Base-by-base conservation (phyloP, 1,284 basidiomycete species). In the Hemileia vastatrix region DNA sequence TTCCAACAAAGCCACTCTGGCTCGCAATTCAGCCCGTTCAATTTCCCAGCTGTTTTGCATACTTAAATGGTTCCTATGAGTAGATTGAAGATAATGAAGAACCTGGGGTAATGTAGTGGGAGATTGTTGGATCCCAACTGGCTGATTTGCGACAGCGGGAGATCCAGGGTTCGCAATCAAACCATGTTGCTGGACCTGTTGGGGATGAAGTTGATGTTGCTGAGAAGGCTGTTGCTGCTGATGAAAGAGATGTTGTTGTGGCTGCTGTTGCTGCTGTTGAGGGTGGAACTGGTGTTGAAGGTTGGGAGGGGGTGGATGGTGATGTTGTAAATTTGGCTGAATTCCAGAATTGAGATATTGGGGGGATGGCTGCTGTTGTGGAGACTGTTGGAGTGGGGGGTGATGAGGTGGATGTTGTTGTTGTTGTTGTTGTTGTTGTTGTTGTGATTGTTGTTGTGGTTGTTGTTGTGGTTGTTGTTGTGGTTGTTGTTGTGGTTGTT, bases 21-120 rank as follows among this genome's bases (percentile, higher is more conserved):
- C 92, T 87, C 93, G 83, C 91, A 98, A 95, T 78, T 98, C 94
- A 36, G 95, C 94, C 69, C 94, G 82, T 79, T 98, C 94, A 72
- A 99, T 99, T 81, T 97, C 94, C 94, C 93, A 98, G 78, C 97
- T 93, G 77, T 99, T 98, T 71, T 94, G 83, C 79, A 98, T 93
- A 76, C 90, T 86, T 77, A 97, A 93, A 67, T 78, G 78, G 18
- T 90, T 82, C 66, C 95, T 82, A 90, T 93, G 97, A 81, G 98
- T 95, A 57, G 89, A 90, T 79, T 99, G 95, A 53, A 98, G 82
- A 77, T 92, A 97, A 79, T 98, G 94, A 64, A 99, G 82, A 63
- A 97, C 91, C 73, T 86, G 89, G 6, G 93, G 92, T 64, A 98
- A 85, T 48, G 88, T 94, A 6, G 31, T 18, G 49, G 44, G 52